Conservation (phyloP, 1,284 basidiomycete species). For the Leccinum colubrinum region DNA sequence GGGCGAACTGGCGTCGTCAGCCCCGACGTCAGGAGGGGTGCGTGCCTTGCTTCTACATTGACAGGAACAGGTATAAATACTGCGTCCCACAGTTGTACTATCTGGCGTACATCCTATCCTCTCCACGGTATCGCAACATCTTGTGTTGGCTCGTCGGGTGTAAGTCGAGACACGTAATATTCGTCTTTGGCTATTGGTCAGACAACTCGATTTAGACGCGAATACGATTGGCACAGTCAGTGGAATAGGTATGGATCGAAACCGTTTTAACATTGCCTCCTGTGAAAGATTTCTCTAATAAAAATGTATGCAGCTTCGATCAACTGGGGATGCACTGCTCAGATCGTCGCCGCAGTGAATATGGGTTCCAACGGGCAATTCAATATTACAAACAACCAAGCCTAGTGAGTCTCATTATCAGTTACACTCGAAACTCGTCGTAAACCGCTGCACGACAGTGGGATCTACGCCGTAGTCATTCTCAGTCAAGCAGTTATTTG, state of each 20-base stretch:
- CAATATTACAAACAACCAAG: not conserved
- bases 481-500: not conserved
- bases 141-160: conserved; percentile 1
- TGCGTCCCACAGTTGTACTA: not conserved
- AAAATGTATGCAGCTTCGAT: not conserved
- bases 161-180: not conserved
- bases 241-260: not conserved
- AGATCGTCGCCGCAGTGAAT: not conserved
- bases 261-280: not conserved
- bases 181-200: not conserved
- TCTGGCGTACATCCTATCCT: not conserved
- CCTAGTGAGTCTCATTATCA: not conserved
- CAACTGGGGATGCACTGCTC: not conserved
- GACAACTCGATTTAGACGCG: not conserved
- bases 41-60: not conserved
- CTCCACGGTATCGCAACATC: not conserved
- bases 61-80: not conserved
- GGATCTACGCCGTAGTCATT: not conserved
- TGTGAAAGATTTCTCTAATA: not conserved
- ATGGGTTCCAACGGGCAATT: not conserved
- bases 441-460: not conserved
- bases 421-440: not conserved
- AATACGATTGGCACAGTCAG: not conserved
- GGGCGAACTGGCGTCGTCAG: conserved; percentile 70
- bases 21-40: conserved; percentile 53